Conservation (phyloP, 805 yeast species). For the Starmerella sp. region DNA sequence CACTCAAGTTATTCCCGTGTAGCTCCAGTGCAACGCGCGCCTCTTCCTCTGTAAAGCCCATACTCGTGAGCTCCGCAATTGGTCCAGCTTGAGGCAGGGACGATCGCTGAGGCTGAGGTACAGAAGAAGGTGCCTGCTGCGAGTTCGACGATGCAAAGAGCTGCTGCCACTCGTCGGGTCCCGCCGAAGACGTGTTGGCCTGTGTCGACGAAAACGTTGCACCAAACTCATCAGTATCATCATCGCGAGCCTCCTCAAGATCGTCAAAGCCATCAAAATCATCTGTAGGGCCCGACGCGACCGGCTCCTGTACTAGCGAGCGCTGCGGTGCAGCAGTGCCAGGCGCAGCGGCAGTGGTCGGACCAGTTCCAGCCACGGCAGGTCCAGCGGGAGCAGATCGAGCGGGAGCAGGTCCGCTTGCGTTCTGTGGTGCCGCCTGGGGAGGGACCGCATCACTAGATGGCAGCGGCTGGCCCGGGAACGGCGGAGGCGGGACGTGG, state of each 20-base stretch:
- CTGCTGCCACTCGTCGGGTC: conserved; percentile 82
- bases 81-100: conserved; percentile 34
- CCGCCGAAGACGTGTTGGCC: conserved; percentile 14
- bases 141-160: conserved; percentile 45
- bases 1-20: conserved; percentile 65
- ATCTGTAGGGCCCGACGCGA: conserved; percentile 12
- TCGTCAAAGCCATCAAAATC: conserved; percentile 27
- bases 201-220: conserved; percentile 16
- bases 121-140: neutral
- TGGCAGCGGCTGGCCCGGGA: neutral
- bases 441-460: neutral
- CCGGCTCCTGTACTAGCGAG: conserved; percentile 5
- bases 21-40: conserved; percentile 57
- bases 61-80: conserved; percentile 49
- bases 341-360: neutral
- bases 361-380: too few relatives aligned
- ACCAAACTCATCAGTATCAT: conserved; percentile 21
- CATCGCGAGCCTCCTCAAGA: conserved; percentile 34
- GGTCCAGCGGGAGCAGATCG: too few relatives aligned
- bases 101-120: conserved; percentile 35
- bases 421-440: too few relatives aligned
- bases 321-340: neutral
- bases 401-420: neutral
- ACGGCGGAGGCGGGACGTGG: neutral
- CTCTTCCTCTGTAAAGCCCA: conserved; percentile 70